Base-by-base conservation (phyloP, 2,329 filamentous ascomycete species). In the Huntiella savannae region DNA sequence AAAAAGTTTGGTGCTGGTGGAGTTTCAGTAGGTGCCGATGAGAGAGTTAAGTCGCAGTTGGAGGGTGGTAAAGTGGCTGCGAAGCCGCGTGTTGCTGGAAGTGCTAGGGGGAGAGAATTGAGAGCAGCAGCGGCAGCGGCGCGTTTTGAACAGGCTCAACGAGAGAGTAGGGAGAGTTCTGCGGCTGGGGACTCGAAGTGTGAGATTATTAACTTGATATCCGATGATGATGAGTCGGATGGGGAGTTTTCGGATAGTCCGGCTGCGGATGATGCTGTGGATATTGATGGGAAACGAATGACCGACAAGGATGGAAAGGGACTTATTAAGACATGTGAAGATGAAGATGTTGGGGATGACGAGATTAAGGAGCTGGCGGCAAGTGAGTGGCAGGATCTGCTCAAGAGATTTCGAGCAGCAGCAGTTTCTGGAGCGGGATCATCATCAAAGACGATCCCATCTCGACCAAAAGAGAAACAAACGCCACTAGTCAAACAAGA, bases 1-100 rank as follows among this genome's bases (percentile, higher is more conserved):
- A 84, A 73, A 60, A 87, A 84, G 59, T 88, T 91, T 59, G 83
- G 83, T 4, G 69, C 66, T 22, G 76, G 79, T 38, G 83, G 83
- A 0, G 64, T 75, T 22, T 63, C 73, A 0, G 63, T 91, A 1
- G 83, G 83, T 0, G 77, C 75, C 3, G 81, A 87, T 51, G 76
- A 79, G 28, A 67, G 67, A 33, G 60, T 68, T 33, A 79, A 83
- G 55, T 64, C 71, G 15, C 73, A 74, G 56, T 61, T 87, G 11
- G 82, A 87, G 57, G 71, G 71, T 33, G 77, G 78, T 1, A 68
- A 68, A 48, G 65, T 70, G 1, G 67, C 71, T 19, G 73, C 69
- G 7, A 82, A 80, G 50, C 83, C 83, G 1, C 70, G 79, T 40
- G 81, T 88, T 8, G 83, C 83, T 3, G 71, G 71, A 7, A 87